Conservation (phyloP, 176 grass and related monocot genomes). For the Cenchrus fungigraminus region DNA sequence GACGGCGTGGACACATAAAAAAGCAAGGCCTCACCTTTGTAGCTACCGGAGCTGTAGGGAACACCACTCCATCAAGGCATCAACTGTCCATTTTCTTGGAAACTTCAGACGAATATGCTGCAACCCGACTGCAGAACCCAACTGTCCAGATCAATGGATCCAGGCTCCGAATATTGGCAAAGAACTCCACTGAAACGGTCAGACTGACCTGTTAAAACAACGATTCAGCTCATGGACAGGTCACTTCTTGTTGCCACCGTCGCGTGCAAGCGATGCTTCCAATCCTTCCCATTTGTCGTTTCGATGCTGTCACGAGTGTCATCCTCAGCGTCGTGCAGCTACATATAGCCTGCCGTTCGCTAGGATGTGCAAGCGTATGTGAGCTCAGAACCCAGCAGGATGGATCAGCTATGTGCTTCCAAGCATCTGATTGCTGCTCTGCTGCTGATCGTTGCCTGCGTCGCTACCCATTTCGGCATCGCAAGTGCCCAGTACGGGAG, state of each 20-base stretch:
- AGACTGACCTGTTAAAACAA: not conserved
- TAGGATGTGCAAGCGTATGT: not conserved
- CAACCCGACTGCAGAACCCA: too few species aligned
- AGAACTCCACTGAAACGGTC: not conserved
- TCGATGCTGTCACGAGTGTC: too few species aligned
- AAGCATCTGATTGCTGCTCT: not conserved
- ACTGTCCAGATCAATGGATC: not conserved
- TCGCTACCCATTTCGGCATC: not conserved
- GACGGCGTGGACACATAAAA: not conserved
- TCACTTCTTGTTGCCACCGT: not conserved
- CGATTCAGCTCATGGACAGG: not conserved
- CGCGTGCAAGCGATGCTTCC: not conserved
- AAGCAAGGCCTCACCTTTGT: not conserved
- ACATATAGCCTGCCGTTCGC: not conserved
- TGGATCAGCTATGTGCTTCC: not conserved
- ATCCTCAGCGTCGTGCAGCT: not conserved
- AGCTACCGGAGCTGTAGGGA: not conserved
- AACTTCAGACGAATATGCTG: not conserved
- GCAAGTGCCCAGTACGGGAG: conserved; percentile 7
- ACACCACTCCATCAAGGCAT: not conserved
- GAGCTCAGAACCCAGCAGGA: not conserved
- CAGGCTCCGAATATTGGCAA: not conserved
- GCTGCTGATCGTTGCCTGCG: not conserved
- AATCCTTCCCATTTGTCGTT: not conserved
- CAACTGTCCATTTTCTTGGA: not conserved